Evolutionary conservation across 352 stramenopile genomes (phyloP).

Genomic region (Phytopythium kandeliae): DNA sequence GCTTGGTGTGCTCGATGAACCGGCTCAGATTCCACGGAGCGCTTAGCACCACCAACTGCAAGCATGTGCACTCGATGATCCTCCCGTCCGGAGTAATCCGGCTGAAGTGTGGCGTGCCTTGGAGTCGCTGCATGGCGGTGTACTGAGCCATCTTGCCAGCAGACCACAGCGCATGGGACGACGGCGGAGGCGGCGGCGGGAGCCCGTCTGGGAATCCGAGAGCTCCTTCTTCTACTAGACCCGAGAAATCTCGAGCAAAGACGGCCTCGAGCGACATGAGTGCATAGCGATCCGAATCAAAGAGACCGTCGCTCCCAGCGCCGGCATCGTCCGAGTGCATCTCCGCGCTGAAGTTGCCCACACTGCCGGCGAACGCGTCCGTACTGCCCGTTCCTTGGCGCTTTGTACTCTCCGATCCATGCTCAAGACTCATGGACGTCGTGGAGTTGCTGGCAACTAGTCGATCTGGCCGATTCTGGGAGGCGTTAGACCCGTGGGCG

Average conservation of each 20-base stretch:
- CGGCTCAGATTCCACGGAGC: constrained; percentile 46
- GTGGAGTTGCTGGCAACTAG: neutral
- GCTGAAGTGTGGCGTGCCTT: constrained; percentile 38
- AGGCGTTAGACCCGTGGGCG: neutral
- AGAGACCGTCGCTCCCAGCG: neutral
- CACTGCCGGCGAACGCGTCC: neutral
- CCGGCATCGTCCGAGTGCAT: neutral
- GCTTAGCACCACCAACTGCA: constrained; percentile 45
- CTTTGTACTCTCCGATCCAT: neutral
- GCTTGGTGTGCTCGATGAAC: constrained; percentile 53
- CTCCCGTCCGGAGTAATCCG: constrained; percentile 58
- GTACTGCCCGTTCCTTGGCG: neutral
- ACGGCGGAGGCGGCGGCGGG: neutral
- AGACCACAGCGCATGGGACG: neutral
- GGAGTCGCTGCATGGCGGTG: constrained; percentile 16
- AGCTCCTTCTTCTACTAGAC: neutral
- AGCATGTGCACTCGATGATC: constrained; percentile 66
- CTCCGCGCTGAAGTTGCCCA: neutral
- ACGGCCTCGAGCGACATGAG: neutral
- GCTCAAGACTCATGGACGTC: neutral
- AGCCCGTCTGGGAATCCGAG: neutral
- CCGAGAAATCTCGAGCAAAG: neutral
- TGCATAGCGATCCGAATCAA: neutral
- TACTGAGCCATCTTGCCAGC: neutral
- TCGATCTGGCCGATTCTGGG: neutral